Base-by-base conservation (phyloP, 106 monocot species). In the Platanthera zijinensis region DNA sequence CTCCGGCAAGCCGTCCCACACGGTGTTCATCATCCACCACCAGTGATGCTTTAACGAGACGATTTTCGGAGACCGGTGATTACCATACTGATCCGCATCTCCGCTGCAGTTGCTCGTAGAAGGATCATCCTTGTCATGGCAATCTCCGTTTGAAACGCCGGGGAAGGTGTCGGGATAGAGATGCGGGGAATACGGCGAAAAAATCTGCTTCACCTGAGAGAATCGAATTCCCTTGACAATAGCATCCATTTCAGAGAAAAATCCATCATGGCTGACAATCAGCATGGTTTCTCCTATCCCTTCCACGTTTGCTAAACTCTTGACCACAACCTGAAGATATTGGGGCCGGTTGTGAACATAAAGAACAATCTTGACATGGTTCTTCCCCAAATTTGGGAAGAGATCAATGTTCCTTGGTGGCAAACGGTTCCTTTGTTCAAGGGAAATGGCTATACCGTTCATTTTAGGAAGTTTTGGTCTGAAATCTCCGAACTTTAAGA, bases 11-110 rank as follows among this genome's bases (percentile, higher is more conserved):
- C 97, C 94, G 80, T 99, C 94, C 97, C 94, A 99, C 19, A 99
- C 84, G 6, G 91, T 92, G n/a, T 99, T 99, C 97, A 99, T 99
- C 97, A 99, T 94, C 97, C 97, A 99, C 97, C 94, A 99, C 97
- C 97, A 99, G 81, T 99, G 94, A 82, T 99, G 97, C 76, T 99
- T 99, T 82, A 94, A 69, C 1, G 96, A 99, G 21, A 94, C 94
- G 18, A 99, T 92, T 82, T 56, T 94, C 6, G 94, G 94, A 50
- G 97, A 87, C 5, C 97, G 83, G 72, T 99, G 90, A 62, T 94
- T 94, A 1, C 91, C 91, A 71, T 94, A 99, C 84, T 99, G 97
- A 78, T 99, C 97, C 2, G 88, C 25, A 51, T 83, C 69, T 4
- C 94, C 97, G 9, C n/a, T 81, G 74, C 97, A 99, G 14, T 82